Conservation (phyloP, 176 grass and related monocot species). For the Saccharum spontaneum region DNA sequence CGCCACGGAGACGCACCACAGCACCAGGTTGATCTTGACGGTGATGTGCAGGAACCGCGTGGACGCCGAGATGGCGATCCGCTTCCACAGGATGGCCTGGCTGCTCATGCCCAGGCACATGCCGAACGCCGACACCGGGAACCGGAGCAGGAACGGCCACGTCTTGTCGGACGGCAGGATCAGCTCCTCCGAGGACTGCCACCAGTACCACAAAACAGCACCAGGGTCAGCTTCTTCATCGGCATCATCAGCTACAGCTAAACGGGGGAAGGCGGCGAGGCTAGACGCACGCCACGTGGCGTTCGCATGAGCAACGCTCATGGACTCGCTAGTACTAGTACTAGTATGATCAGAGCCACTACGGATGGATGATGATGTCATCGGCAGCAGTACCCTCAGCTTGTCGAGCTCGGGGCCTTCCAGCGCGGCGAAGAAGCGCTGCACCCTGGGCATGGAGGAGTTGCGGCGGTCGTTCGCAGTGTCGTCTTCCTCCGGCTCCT, state of each 20-base stretch:
- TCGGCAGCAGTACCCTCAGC: constrained; percentile 52
- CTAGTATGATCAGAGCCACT: not conserved
- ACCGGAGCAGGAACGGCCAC: constrained; percentile 92
- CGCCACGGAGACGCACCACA: constrained; percentile 27
- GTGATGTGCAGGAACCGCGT: constrained; percentile 61
- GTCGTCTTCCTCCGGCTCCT: constrained; percentile 20
- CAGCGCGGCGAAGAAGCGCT: constrained; percentile 90
- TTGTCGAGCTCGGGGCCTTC: constrained; percentile 92
- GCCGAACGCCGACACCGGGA: constrained; percentile 76
- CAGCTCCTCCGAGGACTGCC: constrained; percentile 36
- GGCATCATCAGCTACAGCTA: not conserved
- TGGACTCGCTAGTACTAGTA: not conserved
- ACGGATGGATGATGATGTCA: not conserved
- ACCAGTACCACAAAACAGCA: not conserved
- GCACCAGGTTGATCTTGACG: constrained; percentile 50
- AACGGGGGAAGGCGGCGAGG: not conserved
- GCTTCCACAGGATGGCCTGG: constrained; percentile 91
- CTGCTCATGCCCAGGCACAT: constrained; percentile 85
- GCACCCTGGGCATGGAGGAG: constrained; percentile 47
- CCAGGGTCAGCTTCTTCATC: not conserved
- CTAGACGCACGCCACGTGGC: not conserved
- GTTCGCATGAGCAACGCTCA: too few relatives aligned
- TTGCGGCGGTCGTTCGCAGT: not conserved
- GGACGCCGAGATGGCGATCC: constrained; percentile 49
- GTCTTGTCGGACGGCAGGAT: constrained; percentile 69